Evolutionary conservation across 768 basidiomycete species (phyloP), one percentile per base, ranked within the genome.

Genomic region (Postia placenta): DNA sequence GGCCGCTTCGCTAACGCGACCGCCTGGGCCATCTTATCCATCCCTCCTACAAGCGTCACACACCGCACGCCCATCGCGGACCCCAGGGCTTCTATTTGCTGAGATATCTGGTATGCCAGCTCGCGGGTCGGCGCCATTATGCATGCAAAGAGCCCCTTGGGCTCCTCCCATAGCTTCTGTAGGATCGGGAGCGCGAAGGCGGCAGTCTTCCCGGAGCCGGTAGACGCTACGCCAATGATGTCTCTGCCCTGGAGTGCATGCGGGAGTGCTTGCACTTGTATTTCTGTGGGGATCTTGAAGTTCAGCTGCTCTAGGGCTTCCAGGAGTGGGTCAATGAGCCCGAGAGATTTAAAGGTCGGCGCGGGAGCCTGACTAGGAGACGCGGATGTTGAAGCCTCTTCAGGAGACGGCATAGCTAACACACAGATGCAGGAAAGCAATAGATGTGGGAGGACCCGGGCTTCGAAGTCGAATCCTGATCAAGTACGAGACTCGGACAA

Each of bases 121-220:
- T 99, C 96, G 60, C 95, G 84, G n/a, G 96, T 99, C 11, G 96
- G 96, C 14, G 95, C 93, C 33, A 99, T 75, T 14, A 98, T 83
- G 60, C 91, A 87, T 12, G 92, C 92, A 64, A 93, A 99, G 35
- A 95, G 77, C 19, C 92, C 89, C 60, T 86, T 86, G 40, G 96
- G 96, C 25, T 94, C 88, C 42, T 93, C 88, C 93, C 93, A 98
- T 66, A 98, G 69, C 57, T 91, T 91, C 67, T 99, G 96, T 28
- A 99, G 70, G 50, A 99, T 95, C 2, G 96, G 96, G 4, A 98
- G 70, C 22, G 91, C 92, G 67, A 98, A 98, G 19, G 96, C 94
- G 14, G 93, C 95, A 0, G 96, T 98, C 73, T 99, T 98, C 57
- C 95, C 96, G 11, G 90, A 92, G 25, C 96, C 96, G 9, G 96